Conservation (phyloP, 2,329 filamentous ascomycete genomes). For the Periconia sp. region DNA sequence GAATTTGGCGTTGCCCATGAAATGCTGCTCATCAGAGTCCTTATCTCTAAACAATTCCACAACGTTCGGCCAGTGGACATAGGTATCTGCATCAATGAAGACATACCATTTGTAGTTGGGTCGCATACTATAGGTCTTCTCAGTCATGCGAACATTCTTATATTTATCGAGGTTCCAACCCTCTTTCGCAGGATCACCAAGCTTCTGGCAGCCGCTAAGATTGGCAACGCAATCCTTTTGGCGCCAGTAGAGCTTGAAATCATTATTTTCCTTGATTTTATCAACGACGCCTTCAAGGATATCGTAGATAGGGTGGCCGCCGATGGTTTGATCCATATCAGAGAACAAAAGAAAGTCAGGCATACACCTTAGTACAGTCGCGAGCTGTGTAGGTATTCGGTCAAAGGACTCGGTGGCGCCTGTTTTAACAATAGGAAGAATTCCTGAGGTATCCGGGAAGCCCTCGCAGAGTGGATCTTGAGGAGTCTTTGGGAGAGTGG, state of each 20-base stretch:
- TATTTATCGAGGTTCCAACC: slow-evolving; percentile 1
- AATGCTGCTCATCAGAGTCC: not conserved
- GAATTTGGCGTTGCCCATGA: not conserved
- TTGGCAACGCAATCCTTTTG: not conserved
- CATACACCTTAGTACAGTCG: not conserved
- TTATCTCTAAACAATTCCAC: not conserved
- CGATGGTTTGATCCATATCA: too few species aligned
- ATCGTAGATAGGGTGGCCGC: too few species aligned
- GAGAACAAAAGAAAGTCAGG: too few species aligned
- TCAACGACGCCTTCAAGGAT: not conserved
- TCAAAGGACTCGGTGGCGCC: not conserved
- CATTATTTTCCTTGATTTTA: not conserved
- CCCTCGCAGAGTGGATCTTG: not conserved
- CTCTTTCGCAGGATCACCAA: not conserved
- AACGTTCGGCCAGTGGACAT: not conserved
- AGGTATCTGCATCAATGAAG: not conserved
- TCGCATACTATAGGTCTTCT: not conserved
- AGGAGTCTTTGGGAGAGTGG: too few species aligned
- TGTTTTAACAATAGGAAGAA: not conserved
- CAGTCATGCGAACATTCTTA: not conserved
- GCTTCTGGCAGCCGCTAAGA: not conserved
- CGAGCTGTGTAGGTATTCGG: not conserved
- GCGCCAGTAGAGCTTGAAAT: not conserved
- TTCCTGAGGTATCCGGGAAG: not conserved
- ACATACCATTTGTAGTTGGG: not conserved